Percentiles rank a stretch among this genome's conserved stretches.
Evolutionary conservation across 2,329 filamentous ascomycete species (phyloP).

Genomic region (Arthrobotrys sinensis): DNA sequence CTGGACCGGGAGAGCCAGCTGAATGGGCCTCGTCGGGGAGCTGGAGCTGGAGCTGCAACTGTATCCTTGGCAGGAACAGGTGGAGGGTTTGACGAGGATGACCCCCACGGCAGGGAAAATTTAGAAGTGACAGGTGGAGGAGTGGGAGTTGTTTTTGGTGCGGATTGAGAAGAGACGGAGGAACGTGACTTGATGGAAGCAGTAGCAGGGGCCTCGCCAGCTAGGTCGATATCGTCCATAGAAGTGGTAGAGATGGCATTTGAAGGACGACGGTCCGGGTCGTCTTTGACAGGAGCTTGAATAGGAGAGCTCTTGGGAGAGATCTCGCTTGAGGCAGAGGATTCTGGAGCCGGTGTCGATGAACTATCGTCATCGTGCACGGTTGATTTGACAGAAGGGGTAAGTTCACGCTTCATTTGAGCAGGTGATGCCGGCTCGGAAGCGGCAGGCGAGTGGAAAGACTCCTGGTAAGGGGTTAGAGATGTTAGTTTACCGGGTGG

Average conservation of each 20-base stretch:
- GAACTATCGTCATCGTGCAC: constrained; percentile 57
- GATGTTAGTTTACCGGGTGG: constrained; percentile 26
- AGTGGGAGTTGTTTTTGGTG: constrained; percentile 72
- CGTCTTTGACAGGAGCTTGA: constrained; percentile 27
- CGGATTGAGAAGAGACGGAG: constrained; percentile 77
- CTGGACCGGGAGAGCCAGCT: constrained; percentile 59
- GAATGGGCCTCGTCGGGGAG: constrained; percentile 54
- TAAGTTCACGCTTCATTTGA: constrained; percentile 62
- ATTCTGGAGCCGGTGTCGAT: constrained; percentile 37
- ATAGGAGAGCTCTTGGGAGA: constrained; percentile 45
- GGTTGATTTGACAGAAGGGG: constrained; percentile 59
- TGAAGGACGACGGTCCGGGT: constrained; percentile 66
- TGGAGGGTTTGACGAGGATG: constrained; percentile 45
- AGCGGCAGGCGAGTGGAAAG: constrained; percentile 60
- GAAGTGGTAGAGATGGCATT: constrained; percentile 72
- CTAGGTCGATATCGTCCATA: constrained; percentile 71
- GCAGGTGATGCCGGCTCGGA: constrained; percentile 57
- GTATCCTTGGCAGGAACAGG: constrained; percentile 62
- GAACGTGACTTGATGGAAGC: constrained; percentile 65
- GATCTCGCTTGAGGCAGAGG: constrained; percentile 53
- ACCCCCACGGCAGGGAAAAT: constrained; percentile 64
- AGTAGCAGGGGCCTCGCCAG: constrained; percentile 62
- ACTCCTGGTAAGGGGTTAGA: constrained; percentile 38
- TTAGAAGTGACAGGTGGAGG: constrained; percentile 63
- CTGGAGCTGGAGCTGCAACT: constrained; percentile 56